These are phyloP conservation scores for Metschnikowia reukaufii DNA, from an alignment of 805 yeast genomes.

Conservation along the genomic window DNA sequence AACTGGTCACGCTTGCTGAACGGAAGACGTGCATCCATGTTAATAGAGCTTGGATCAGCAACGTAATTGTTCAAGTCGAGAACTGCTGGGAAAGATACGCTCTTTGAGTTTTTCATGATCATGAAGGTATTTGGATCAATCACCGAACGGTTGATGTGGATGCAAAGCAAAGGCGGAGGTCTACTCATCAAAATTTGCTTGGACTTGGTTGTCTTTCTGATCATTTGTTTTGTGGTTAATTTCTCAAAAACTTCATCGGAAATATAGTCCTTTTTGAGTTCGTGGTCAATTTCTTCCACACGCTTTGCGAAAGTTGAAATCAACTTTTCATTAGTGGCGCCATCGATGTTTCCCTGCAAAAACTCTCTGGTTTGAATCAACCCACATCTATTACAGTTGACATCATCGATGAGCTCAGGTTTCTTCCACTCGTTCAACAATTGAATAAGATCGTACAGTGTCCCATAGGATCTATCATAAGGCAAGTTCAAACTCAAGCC, in stretches of 20 bases:
- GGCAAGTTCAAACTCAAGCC: constrained; percentile 75
- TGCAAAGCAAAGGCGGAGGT: constrained; percentile 78
- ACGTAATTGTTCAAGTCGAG: constrained; percentile 69
- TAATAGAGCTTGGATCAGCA: constrained; percentile 66
- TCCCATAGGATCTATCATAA: constrained; percentile 36
- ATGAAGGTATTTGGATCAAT: constrained; percentile 84
- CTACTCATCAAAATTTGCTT: constrained; percentile 78
- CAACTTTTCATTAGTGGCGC: constrained; percentile 39
- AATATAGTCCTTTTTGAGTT: constrained; percentile 64
- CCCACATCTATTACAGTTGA: constrained; percentile 93
- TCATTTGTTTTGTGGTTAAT: constrained; percentile 72
- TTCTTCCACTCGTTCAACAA: constrained; percentile 65
- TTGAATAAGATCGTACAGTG: constrained; percentile 43
- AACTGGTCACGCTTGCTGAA: constrained; percentile 61
- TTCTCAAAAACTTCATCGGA: constrained; percentile 76
- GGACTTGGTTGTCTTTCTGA: constrained; percentile 73
- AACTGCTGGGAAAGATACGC: constrained; percentile 70
- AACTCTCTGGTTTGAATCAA: constrained; percentile 58
- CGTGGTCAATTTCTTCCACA: constrained; percentile 37
- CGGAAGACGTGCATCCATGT: constrained; percentile 75
- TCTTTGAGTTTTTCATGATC: constrained; percentile 80
- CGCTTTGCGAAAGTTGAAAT: constrained; percentile 30
- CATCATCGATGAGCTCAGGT: constrained; percentile 88
- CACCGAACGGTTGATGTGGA: constrained; percentile 91
- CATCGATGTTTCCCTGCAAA: constrained; percentile 41